Conservation (phyloP, 345 rosid genomes). For the Gossypium turneri region DNA sequence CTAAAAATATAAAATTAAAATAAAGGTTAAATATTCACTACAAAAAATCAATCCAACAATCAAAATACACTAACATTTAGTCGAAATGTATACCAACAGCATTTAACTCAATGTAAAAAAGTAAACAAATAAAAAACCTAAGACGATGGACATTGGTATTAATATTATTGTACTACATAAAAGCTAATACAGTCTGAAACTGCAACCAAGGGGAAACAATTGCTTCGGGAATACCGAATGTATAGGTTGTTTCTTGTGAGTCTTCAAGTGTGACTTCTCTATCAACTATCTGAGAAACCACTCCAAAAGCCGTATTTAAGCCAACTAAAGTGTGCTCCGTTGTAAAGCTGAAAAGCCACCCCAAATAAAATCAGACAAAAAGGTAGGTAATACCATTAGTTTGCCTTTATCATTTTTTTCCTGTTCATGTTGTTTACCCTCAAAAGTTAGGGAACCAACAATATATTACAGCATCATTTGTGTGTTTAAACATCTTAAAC, state of each 20-base stretch:
- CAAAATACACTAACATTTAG: too few species aligned
- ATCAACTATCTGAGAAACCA: slow-evolving; percentile 26
- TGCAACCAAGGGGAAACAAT: slow-evolving; percentile 41
- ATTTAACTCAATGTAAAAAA: too few species aligned
- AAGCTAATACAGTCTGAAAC: slow-evolving; percentile 25
- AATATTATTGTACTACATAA: too few species aligned
- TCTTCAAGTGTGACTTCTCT: slow-evolving; percentile 27
- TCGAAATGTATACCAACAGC: too few species aligned
- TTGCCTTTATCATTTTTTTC: background rate
- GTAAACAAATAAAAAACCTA: too few species aligned
- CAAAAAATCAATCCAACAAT: too few species aligned
- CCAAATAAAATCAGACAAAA: slow-evolving; percentile 8
- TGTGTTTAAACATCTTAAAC: background rate
- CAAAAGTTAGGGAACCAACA: background rate
- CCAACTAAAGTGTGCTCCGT: slow-evolving; percentile 61
- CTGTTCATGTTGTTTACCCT: background rate
- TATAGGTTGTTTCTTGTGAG: slow-evolving; percentile 15
- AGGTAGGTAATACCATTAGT: background rate
- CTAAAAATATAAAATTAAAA: too few species aligned
- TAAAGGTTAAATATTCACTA: too few species aligned
- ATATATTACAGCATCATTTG: background rate
- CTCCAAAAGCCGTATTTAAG: slow-evolving; percentile 63
- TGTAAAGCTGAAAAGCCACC: slow-evolving; percentile 49
- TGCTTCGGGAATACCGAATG: slow-evolving; percentile 46
- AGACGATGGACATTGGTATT: too few species aligned